phyloP scores from a whole-genome alignment of 371 early-diverging fungal species.

The Mortierella sp. region DNA sequence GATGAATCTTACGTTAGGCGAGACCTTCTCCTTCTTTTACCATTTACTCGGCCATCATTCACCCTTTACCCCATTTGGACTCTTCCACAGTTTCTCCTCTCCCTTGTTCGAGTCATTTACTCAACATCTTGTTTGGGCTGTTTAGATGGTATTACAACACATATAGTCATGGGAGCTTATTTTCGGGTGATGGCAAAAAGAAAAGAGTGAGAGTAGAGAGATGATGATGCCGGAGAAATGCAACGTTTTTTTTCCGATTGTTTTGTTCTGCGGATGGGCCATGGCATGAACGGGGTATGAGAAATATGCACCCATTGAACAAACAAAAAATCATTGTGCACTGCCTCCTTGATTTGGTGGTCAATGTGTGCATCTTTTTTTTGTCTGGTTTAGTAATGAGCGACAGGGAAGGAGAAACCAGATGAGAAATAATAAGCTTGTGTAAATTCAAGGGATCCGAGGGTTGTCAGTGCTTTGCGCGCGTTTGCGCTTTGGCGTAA shows the following conservation, averaged over 20 bases:
- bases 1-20: background rate
- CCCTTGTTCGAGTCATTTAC: background rate
- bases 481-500: constrained; percentile 26
- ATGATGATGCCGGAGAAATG: background rate
- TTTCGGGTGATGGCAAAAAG: background rate
- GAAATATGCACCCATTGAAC: background rate
- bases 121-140: background rate
- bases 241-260: background rate
- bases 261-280: background rate
- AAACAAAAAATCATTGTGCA: background rate
- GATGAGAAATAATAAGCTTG: no score
- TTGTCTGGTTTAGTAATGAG: background rate
- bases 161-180: background rate
- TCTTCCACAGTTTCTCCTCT: background rate
- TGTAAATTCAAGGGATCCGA: background rate
- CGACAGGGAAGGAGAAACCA: no score
- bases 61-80: background rate
- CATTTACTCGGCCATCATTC: background rate
- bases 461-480: background rate
- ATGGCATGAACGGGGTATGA: background rate
- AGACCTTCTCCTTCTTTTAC: background rate
- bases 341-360: background rate
- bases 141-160: background rate
- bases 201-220: background rate
- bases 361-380: background rate